A percentile compares a stretch with the other conserved stretches of the same genome.
phyloP scores from a whole-genome alignment of 2,329 filamentous ascomycete genomes.

The Chrysoporthe deuterocubensis region DNA sequence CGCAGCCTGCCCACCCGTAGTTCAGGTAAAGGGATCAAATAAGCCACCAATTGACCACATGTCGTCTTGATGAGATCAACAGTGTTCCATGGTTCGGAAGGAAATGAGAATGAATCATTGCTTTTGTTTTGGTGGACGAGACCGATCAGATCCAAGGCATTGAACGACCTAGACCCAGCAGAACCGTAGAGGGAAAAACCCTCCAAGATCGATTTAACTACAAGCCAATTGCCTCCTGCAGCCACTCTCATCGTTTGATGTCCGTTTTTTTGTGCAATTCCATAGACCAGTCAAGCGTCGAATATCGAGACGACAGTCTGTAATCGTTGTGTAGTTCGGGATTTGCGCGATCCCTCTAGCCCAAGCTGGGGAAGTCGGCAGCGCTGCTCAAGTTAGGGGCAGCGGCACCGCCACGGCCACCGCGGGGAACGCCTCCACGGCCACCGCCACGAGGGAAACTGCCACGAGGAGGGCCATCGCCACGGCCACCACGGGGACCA shows the following conservation, averaged over 20 bases:
- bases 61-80: not conserved
- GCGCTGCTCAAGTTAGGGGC: slow-evolving; percentile 59
- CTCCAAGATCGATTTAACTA: slow-evolving; percentile 17
- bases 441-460: slow-evolving; percentile 45
- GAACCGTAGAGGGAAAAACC: slow-evolving; percentile 16
- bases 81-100: slow-evolving; percentile 13
- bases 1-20: slow-evolving; percentile 20
- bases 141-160: slow-evolving; percentile 23
- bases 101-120: slow-evolving; percentile 22
- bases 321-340: slow-evolving; percentile 12
- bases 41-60: not conserved
- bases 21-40: not conserved
- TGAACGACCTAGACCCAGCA: slow-evolving; percentile 20
- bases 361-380: slow-evolving; percentile 65
- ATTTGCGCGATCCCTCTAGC: slow-evolving; percentile 31
- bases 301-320: slow-evolving; percentile 21
- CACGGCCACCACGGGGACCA: slow-evolving; percentile 54
- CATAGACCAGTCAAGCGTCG: slow-evolving; percentile 6
- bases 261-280: slow-evolving; percentile 11
- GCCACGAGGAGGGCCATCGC: slow-evolving; percentile 44
- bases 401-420: slow-evolving; percentile 48
- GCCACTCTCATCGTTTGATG: slow-evolving; percentile 9
- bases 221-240: slow-evolving; percentile 5
- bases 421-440: slow-evolving; percentile 48
- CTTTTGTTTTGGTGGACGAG: slow-evolving; percentile 29